Conservation (phyloP, 2,329 filamentous ascomycete genomes). For the Colletotrichum sp. region DNA sequence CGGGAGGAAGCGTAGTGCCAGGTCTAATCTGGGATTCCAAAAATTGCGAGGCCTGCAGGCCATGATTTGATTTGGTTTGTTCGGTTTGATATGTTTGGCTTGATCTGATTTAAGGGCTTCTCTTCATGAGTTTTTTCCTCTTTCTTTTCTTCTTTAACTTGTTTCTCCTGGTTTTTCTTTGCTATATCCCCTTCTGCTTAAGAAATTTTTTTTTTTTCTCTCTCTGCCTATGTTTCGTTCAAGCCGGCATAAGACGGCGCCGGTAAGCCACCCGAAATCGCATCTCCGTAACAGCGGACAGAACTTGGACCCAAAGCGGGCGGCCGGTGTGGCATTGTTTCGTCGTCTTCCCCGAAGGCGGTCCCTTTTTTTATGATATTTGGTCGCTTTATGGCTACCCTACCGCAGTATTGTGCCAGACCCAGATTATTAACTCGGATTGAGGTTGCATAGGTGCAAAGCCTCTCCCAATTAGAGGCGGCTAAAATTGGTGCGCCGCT, state of each 20-base stretch:
- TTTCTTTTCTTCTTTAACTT: no score
- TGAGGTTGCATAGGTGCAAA: not conserved
- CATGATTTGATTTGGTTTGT: not conserved
- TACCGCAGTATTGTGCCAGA: not conserved
- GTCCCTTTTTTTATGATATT: not conserved
- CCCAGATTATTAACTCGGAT: not conserved
- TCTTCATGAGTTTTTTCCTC: not conserved
- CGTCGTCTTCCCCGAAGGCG: not conserved
- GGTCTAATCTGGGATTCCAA: not conserved
- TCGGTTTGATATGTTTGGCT: not conserved
- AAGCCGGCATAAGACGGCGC: not conserved
- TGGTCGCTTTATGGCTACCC: not conserved
- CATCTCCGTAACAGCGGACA: not conserved
- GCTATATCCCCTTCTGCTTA: no score
- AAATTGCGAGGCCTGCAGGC: not conserved
- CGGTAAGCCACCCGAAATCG: not conserved
- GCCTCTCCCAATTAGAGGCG: not conserved
- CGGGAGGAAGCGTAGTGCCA: not conserved
- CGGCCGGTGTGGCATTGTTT: not conserved
- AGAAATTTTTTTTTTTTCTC: no score
- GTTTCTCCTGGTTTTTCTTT: no score
- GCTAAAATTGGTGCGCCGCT: conserved; percentile 4
- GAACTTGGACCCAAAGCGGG: not conserved
- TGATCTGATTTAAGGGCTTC: not conserved
- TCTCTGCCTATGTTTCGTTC: no score